A percentile compares a stretch with the other conserved stretches of the same genome.
These are phyloP conservation scores for Epichloe festucae DNA, from an alignment of 2,329 filamentous ascomycete species.

Conservation along the genomic window DNA sequence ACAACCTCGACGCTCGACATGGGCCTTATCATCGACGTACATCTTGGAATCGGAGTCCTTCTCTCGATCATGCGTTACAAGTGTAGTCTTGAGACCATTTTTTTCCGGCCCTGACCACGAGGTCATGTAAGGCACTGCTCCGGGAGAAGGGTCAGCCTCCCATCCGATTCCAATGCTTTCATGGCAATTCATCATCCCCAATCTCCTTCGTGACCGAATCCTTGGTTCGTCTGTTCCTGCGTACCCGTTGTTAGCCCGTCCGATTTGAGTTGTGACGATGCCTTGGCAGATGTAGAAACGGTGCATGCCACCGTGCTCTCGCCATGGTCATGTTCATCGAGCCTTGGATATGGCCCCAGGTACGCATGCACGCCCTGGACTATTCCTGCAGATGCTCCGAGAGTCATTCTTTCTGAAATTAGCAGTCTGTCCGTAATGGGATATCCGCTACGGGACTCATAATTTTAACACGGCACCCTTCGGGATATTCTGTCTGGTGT, in stretches of 20 bases:
- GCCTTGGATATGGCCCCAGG: too few species aligned
- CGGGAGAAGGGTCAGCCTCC: conserved; percentile 8
- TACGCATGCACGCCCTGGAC: too few species aligned
- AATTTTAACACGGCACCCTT: too few species aligned
- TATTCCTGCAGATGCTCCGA: too few species aligned
- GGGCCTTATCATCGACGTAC: conserved; percentile 14
- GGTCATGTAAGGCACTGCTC: conserved; percentile 17
- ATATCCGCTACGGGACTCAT: too few species aligned
- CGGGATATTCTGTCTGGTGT: neutral
- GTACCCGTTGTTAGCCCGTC: neutral
- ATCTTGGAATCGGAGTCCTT: conserved; percentile 15
- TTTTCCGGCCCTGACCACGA: conserved; percentile 13
- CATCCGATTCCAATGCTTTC: neutral
- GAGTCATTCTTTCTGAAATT: too few species aligned
- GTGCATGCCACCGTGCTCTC: neutral
- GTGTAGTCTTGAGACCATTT: conserved; percentile 6
- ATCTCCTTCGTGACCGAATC: conserved; percentile 1
- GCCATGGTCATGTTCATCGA: too few species aligned
- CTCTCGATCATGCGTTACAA: conserved; percentile 14
- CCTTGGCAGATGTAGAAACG: neutral
- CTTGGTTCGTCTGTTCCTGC: conserved; percentile 1
- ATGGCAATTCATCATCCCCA: neutral
- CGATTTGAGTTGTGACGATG: neutral
- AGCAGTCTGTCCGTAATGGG: too few species aligned
- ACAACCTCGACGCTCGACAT: conserved; percentile 12